Percentiles rank a stretch among this genome's conserved stretches.
Conservation (phyloP, 163 green algal species). For the Chlorella variabilis region DNA sequence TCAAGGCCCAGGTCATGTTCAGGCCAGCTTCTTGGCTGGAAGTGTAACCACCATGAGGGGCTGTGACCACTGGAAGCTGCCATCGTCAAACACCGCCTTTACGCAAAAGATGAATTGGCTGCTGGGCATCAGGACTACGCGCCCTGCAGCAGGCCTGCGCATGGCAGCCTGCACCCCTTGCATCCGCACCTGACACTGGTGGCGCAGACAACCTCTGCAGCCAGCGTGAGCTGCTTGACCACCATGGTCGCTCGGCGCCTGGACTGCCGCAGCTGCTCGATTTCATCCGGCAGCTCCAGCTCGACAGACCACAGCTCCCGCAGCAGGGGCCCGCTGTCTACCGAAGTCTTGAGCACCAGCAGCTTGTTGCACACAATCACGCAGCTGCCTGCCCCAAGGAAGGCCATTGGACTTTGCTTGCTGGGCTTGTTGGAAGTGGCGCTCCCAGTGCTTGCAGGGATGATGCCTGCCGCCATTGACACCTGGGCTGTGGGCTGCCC, state of each 20-base stretch:
- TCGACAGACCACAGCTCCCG: slow-evolving; percentile 57
- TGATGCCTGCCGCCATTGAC: neutral
- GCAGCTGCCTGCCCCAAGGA: slow-evolving; percentile 51
- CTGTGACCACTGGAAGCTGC: slow-evolving; percentile 21
- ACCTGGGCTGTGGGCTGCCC: neutral
- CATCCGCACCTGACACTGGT: neutral
- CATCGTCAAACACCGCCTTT: slow-evolving; percentile 56
- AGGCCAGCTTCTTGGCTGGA: neutral
- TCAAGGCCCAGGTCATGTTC: no score
- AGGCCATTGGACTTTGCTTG: slow-evolving; percentile 33
- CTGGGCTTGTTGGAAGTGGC: slow-evolving; percentile 65
- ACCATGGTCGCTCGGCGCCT: neutral
- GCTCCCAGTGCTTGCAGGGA: neutral
- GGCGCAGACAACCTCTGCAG: neutral
- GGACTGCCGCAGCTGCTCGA: neutral
- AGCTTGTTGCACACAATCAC: slow-evolving; percentile 68
- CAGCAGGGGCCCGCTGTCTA: slow-evolving; percentile 57
- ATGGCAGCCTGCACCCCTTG: slow-evolving; percentile 52
- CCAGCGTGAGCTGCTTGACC: neutral
- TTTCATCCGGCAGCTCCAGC: slow-evolving; percentile 58
- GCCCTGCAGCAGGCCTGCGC: no score
- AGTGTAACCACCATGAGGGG: slow-evolving; percentile 25
- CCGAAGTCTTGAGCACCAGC: slow-evolving; percentile 66
- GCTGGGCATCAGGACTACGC: slow-evolving; percentile 72
- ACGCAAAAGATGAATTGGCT: slow-evolving; percentile 85